A percentile compares a stretch with the other conserved stretches of the same genome.
These are phyloP conservation scores for Thelonectria discophora DNA, from an alignment of 2,329 filamentous ascomycete genomes.

Conservation along the genomic window DNA sequence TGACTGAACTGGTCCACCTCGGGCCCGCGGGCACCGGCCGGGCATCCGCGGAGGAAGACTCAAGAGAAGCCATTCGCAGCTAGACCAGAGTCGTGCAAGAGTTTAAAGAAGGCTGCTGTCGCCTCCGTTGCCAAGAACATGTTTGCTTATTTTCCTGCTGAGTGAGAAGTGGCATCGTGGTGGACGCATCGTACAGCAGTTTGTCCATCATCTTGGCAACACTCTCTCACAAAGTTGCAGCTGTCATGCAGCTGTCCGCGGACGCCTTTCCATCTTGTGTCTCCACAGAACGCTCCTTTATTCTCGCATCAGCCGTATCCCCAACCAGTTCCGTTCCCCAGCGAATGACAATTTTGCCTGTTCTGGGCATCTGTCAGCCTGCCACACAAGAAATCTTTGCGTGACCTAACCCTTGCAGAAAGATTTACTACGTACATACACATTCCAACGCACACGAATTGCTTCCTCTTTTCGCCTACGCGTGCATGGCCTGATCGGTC, in stretches of 20 bases:
- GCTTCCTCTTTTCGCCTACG: no score
- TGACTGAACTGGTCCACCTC: background rate
- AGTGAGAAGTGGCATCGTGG: background rate
- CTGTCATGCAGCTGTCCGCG: background rate
- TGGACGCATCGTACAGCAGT: background rate
- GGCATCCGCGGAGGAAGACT: background rate
- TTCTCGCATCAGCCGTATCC: background rate
- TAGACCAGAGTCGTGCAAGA: background rate
- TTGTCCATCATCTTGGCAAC: no score
- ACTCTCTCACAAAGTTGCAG: no score
- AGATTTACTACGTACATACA: no score
- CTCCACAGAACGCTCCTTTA: background rate
- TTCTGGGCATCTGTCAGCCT: background rate
- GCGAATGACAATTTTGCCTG: background rate
- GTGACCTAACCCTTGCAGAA: no score
- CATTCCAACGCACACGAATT: no score
- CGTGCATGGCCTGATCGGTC: no score
- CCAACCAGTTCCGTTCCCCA: background rate
- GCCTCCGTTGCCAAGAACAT: background rate
- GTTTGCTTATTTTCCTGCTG: background rate
- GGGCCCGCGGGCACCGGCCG: background rate
- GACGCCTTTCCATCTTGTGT: background rate
- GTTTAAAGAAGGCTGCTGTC: background rate
- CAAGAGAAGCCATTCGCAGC: background rate
- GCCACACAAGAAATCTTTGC: background rate